Conservation (phyloP, 1,284 basidiomycete genomes). For the Phenoliferia sp. region DNA sequence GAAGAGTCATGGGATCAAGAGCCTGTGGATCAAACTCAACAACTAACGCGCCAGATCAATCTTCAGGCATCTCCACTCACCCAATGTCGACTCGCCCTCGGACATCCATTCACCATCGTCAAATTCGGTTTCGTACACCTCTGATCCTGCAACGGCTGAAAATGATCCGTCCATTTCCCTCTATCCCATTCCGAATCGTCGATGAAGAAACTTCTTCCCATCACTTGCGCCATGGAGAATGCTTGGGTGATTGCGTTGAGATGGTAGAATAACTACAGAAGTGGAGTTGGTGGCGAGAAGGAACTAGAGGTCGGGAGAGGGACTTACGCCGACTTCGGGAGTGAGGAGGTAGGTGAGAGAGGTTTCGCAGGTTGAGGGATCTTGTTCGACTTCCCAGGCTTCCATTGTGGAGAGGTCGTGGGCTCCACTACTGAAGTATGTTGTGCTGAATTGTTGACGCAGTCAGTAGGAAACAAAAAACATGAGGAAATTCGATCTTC, state of each 20-base stretch:
- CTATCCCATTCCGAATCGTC: background rate
- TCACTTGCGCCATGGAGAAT: background rate
- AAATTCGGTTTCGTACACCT: background rate
- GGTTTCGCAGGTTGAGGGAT: background rate
- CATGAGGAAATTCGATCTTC: too few relatives aligned
- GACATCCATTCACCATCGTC: background rate
- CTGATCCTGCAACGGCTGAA: background rate
- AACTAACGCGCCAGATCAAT: too few relatives aligned
- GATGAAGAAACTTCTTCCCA: background rate
- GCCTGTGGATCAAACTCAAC: background rate
- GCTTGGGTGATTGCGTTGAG: background rate
- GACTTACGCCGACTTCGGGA: background rate
- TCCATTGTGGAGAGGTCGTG: background rate
- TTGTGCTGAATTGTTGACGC: too few relatives aligned
- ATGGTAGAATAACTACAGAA: background rate
- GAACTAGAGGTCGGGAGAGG: background rate
- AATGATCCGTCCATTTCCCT: background rate
- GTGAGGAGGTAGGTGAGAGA: background rate
- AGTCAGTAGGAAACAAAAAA: too few relatives aligned
- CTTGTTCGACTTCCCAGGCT: background rate
- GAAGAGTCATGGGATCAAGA: background rate
- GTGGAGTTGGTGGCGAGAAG: background rate
- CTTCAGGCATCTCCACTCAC: too few relatives aligned
- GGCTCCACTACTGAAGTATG: background rate
- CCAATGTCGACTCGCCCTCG: background rate